Evolutionary conservation across 192 early-diverging fungal genomes (phyloP).

Genomic region (Backusella australiensis): DNA sequence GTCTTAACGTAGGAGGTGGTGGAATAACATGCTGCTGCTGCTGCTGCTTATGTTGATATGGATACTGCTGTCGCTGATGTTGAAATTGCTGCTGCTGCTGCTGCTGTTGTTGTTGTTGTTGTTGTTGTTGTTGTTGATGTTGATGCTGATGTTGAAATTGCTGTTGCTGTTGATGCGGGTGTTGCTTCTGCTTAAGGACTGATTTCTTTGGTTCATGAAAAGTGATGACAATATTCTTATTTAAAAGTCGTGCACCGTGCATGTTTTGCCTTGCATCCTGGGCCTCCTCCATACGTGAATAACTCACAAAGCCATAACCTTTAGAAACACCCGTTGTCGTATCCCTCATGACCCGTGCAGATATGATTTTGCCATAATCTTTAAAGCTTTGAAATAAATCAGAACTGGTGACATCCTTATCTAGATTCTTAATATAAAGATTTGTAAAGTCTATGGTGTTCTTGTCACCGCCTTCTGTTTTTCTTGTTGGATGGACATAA

Average conservation of each 20-base stretch:
- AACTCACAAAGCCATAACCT: constrained; percentile 63
- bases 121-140: not conserved
- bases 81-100: not conserved
- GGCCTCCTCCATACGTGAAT: constrained; percentile 88
- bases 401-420: constrained; percentile 87
- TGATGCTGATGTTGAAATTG: not conserved
- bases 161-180: constrained; percentile 5
- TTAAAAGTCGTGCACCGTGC: constrained; percentile 77
- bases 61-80: not conserved
- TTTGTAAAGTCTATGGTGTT: constrained; percentile 56
- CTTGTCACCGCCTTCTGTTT: not conserved
- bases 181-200: not conserved
- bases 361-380: constrained; percentile 84
- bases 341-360: constrained; percentile 24
- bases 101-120: not conserved
- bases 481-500: not conserved
- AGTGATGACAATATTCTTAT: constrained; percentile 89
- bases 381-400: constrained; percentile 91
- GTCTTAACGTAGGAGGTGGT: not conserved
- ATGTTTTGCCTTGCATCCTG: constrained; percentile 85
- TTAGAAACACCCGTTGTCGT: constrained; percentile 1
- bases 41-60: not conserved
- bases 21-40: not conserved
- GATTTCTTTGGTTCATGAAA: constrained; percentile 90
- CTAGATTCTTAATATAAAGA: constrained; percentile 97